Evolutionary conservation across 2,329 filamentous ascomycete species (phyloP), one percentile per base, ranked within the genome.

Genomic region (Pyricularia grisea): DNA sequence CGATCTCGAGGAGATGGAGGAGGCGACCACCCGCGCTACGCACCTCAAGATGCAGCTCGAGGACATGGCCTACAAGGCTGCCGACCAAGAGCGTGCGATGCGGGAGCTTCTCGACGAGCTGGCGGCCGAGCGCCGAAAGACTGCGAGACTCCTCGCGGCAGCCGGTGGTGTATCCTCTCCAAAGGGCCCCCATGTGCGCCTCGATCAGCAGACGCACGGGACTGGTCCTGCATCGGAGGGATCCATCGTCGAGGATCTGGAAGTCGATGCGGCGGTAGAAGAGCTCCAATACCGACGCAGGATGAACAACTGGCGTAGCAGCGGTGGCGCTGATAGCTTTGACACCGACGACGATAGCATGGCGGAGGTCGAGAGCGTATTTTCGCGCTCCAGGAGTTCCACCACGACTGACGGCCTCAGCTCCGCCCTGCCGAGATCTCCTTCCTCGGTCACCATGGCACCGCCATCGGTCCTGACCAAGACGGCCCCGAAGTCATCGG

Each of bases 21-120:
- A 89, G 74, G 80, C 83, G 23, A 81, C 84, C 68, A 83, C 82
- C 5, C 81, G 85, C 3, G 80, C 83, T 7, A 77, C 80, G 25
- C 82, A 86, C 72, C 80, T 90, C 60, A 87, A 85, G 75, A 80
- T 82, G 72, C 87, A 90, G 75, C 80, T 90, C 0, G 85, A 89
- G 72, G 83, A 83, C 66, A 86, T 90, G 81, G 84, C 85, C 1
- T 77, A 76, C 20, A 82, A 82, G 72, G 83, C 84, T 0, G 78
- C 80, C 2, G 84, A 87, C 72, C 84, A 87, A 71, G 86, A 90
- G 72, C 72, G 77, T 7, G 79, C 79, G 2, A 85, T 83, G 69
- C 78, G 80, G 72, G 73, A 76, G 61, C 76, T 84, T 23, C 78
- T 79, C 11, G 81, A 81, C 66, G 82, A 85, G 68, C 74, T 84